Base-by-base conservation (phyloP, 2,329 filamentous ascomycete species). In the Gnomoniopsis sp. region DNA sequence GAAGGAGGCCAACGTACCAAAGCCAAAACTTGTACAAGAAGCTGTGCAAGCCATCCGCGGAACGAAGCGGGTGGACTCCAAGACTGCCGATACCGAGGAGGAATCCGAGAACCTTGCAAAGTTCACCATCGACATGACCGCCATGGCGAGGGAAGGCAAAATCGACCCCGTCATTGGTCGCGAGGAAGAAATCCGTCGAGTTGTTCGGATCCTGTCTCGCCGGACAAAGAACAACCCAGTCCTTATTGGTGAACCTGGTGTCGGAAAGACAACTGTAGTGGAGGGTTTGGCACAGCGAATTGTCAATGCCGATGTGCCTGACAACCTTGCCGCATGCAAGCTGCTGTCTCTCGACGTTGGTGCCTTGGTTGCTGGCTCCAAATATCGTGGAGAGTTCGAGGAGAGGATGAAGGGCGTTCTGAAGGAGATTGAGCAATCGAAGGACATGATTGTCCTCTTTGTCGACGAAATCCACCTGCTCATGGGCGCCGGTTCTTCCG, bases 211-310 rank as follows among this genome's bases (percentile, higher is more conserved):
- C 64, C 79, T 98, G 63, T 96, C 92, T 38, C 84, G 95, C 72
- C 85, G 93, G 70, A 98, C 93, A 62, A 98, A 98, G 84, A 98
- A 99, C 81, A 99, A 99, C 75, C 95, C 95, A 1, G 93, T 98
- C 51, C 84, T 99, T 65, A 98, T 99, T 65, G 95, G 95, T 78
- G 93, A 98, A 71, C 93, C 95, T 38, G 95, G 95, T 87, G 95
- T 98, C 23, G 95, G 95, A 71, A 99, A 99, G 80, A 99, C 95
- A 4, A 97, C 95, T 6, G 93, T 99, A 58, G 92, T 98, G 52
- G 95, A 99, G 78, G 95, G 95, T 68, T 82, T 99, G 60, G 95
- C 95, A 33, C 91, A 93, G 72, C 89, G 95, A 53, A 98, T 99
- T 62, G 92, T 97, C 78, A 96, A 98, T 70, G 88, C 90, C 60